These are phyloP conservation scores for Coemansia sp. DNA, from an alignment of 192 early-diverging fungal genomes.

Conservation along the genomic window DNA sequence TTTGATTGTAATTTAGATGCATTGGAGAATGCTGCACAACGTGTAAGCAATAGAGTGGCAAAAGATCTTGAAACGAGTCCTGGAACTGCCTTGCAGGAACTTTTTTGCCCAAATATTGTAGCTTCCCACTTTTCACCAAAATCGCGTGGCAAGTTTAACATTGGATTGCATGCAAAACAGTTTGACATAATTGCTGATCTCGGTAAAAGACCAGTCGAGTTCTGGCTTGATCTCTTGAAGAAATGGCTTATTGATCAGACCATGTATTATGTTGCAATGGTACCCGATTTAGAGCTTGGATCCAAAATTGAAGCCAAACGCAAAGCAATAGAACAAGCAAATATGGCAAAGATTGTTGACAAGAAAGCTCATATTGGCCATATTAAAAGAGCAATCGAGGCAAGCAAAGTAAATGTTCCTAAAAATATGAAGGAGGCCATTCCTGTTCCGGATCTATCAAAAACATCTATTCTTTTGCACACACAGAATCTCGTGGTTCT, in stretches of 20 bases:
- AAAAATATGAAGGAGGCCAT: conserved; percentile 58
- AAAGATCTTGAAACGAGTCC: conserved; percentile 35
- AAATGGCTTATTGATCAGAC: conserved; percentile 39
- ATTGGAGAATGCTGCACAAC: conserved; percentile 23
- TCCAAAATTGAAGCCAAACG: conserved; percentile 28
- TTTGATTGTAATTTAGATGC: conserved; percentile 41
- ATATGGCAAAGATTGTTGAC: conserved; percentile 26
- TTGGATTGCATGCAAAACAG: conserved; percentile 25
- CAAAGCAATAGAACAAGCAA: conserved; percentile 21
- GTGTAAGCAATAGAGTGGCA: conserved; percentile 25
- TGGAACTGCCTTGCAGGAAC: conserved; percentile 22
- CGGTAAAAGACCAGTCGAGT: conserved; percentile 19
- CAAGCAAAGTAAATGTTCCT: conserved; percentile 50
- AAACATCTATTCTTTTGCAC: conserved; percentile 19
- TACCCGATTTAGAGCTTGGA: conserved; percentile 28
- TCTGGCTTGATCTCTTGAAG: conserved; percentile 48
- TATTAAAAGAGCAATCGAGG: conserved; percentile 52
- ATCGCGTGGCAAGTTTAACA: conserved; percentile 2
- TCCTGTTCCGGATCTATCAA: conserved; percentile 45
- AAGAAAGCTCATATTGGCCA: conserved; percentile 40
- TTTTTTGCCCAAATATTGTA: conserved; percentile 33
- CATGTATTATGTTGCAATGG: conserved; percentile 30
- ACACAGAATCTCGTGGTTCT: conserved; percentile 8
- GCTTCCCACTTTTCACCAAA: conserved; percentile 40
- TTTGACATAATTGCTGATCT: conserved; percentile 38